Conservation (phyloP, 345 rosid species). For the Combretum micranthum region DNA sequence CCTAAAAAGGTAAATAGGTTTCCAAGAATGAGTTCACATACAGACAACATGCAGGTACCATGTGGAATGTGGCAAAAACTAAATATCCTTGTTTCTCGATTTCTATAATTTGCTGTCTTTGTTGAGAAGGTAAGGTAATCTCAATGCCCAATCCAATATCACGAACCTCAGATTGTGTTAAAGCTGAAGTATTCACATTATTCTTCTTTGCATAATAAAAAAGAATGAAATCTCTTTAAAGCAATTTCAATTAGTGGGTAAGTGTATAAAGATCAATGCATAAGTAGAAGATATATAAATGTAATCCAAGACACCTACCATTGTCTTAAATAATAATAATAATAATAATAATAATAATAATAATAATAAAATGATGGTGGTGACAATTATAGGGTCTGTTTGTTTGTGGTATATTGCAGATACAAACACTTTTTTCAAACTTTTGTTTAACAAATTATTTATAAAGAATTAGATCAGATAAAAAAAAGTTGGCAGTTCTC, state of each 20-base stretch:
- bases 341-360: too few relatives aligned
- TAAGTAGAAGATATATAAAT: too few relatives aligned
- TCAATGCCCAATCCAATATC: constrained; percentile 98
- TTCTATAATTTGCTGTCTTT: constrained; percentile 96
- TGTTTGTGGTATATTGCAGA: too few relatives aligned
- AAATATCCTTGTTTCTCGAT: constrained; percentile 88
- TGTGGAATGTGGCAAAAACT: background rate
- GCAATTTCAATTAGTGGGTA: constrained; percentile 80
- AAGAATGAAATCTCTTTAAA: constrained; percentile 83
- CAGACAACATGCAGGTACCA: too few relatives aligned
- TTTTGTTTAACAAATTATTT: too few relatives aligned
- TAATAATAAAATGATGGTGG: too few relatives aligned
- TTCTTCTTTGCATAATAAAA: constrained; percentile 98
- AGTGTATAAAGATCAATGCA: background rate
- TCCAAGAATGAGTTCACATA: background rate
- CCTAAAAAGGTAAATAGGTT: constrained; percentile 33
- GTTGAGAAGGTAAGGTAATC: constrained; percentile 98
- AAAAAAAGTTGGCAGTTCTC: too few relatives aligned
- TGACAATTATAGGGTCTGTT: too few relatives aligned
- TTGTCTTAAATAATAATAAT: too few relatives aligned
- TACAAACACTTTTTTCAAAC: too few relatives aligned
- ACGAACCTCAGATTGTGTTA: constrained; percentile 97
- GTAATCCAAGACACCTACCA: too few relatives aligned
- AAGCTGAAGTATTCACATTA: constrained; percentile 94
- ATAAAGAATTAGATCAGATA: too few relatives aligned